A percentile compares a stretch with the other conserved stretches of the same genome.
Conservation (phyloP, 805 yeast genomes). For the Saccharomycopsis synnaedendra region DNA sequence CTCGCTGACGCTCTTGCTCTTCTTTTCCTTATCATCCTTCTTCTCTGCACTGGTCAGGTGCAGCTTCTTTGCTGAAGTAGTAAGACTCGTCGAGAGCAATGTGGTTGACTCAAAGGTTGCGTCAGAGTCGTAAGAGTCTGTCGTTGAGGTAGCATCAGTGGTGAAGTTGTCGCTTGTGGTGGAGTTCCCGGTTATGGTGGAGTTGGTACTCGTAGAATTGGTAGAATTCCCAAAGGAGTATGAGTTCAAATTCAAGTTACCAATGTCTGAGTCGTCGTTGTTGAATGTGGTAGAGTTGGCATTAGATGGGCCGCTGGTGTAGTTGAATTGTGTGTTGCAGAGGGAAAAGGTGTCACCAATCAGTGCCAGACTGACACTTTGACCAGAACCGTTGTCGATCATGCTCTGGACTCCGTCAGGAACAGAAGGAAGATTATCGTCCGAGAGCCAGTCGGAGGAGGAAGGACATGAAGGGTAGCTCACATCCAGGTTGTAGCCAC, state of each 20-base stretch:
- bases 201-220: not conserved
- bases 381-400: conserved; percentile 53
- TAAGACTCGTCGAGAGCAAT: too few species aligned
- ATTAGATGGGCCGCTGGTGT: conserved; percentile 3
- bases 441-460: conserved; percentile 4
- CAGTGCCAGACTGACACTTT: conserved; percentile 30
- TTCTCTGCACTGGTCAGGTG: too few species aligned
- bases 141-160: too few species aligned
- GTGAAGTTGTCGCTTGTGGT: not conserved
- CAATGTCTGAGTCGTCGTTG: not conserved
- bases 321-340: conserved; percentile 24
- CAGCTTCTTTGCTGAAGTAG: too few species aligned
- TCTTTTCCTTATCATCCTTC: too few species aligned
- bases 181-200: not conserved
- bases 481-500: conserved; percentile 30
- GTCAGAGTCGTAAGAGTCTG: too few species aligned
- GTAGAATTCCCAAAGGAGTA: not conserved
- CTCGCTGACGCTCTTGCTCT: too few species aligned
- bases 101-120: too few species aligned
- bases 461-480: conserved; percentile 34
- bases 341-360: conserved; percentile 26
- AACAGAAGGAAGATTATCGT: conserved; percentile 34
- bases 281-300: not conserved
- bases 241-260: not conserved
- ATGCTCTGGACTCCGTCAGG: conserved; percentile 64